These are phyloP conservation scores for Penicillium aurantiogriseum DNA, from an alignment of 2,329 filamentous ascomycete species.

Conservation along the genomic window DNA sequence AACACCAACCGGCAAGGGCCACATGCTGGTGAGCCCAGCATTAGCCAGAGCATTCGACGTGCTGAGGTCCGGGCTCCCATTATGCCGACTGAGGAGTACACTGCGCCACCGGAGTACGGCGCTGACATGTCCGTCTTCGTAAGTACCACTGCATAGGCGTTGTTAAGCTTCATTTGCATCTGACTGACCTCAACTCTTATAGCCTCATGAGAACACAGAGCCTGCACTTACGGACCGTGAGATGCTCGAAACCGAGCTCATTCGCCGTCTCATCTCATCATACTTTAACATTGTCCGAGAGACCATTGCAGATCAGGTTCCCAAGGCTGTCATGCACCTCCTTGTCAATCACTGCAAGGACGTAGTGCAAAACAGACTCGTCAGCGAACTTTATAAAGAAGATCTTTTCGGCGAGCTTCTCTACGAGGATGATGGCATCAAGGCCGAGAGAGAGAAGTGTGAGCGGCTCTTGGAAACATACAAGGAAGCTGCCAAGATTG, in stretches of 20 bases:
- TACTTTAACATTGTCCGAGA: constrained; percentile 99
- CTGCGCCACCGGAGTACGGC: constrained; percentile 38
- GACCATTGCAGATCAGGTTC: constrained; percentile 97
- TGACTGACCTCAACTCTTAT: constrained; percentile 6
- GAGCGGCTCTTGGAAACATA: constrained; percentile 94
- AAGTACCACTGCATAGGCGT: constrained; percentile 32
- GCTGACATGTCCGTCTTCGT: constrained; percentile 49
- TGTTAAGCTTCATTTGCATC: not conserved
- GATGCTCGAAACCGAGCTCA: constrained; percentile 95
- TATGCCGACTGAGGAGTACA: constrained; percentile 47
- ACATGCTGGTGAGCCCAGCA: constrained; percentile 75
- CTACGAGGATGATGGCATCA: constrained; percentile 96
- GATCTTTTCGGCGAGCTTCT: constrained; percentile 84
- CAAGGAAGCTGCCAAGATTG: constrained; percentile 96
- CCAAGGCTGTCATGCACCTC: constrained; percentile 98
- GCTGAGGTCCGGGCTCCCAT: constrained; percentile 50
- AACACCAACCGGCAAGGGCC: constrained; percentile 65
- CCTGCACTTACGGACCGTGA: constrained; percentile 92
- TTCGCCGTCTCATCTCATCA: constrained; percentile 90
- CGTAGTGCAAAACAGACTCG: constrained; percentile 92
- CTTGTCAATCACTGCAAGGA: constrained; percentile 98
- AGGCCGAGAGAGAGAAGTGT: constrained; percentile 97
- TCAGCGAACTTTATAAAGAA: constrained; percentile 94
- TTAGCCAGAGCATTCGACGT: constrained; percentile 77
- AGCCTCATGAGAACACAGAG: constrained; percentile 57